Evolutionary conservation across 495 filamentous ascomycete species (phyloP), one percentile per base, ranked within the genome.

Genomic region (Thozetella sp.): DNA sequence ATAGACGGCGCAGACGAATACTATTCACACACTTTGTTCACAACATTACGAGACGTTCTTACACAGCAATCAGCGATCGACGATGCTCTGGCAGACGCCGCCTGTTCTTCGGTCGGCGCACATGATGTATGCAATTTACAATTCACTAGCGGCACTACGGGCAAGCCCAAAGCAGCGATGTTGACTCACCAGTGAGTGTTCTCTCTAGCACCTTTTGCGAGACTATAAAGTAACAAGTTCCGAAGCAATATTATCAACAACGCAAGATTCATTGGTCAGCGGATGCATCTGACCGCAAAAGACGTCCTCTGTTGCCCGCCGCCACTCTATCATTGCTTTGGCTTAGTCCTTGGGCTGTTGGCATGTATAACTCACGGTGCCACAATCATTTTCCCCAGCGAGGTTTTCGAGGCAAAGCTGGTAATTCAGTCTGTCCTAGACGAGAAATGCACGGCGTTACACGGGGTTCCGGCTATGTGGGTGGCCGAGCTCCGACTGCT

Each of bases 401-500:
- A 88, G 60, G 81, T 83, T 2, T 91, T 91, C 62, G 83, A 88
- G 59, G 74, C 87, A 4, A 63, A 72, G 17, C 83, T 84, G 0
- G 83, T 83, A 0, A 68, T 90, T 22, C 74, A 75, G 55, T 83
- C 87, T 52, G 79, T 91, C 45, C 76, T 81, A 30, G 76, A 83
- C 55, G 87, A 91, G 66, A 72, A 77, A 2, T 91, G 88, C 70
- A 90, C 88, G 0, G 88, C 86, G 0, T 74, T 90, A 0, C 87
- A 91, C 66, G 88, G 88, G 50, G 88, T 91, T 0, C 88, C 88
- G 0, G 87, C 88, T 26, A 91, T 91, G 88, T 88, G 90, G 63
- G 86, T 89, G 66, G 80, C 80, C 1, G 78, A 89, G 20, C 76
- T 90, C 48, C 68, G 70, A 15, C 66, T 87, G 1, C 77, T 79